Evolutionary conservation across 208 protist species (phyloP), one percentile per base, ranked within the genome.

Genomic region (Novymonas esmeraldas): DNA sequence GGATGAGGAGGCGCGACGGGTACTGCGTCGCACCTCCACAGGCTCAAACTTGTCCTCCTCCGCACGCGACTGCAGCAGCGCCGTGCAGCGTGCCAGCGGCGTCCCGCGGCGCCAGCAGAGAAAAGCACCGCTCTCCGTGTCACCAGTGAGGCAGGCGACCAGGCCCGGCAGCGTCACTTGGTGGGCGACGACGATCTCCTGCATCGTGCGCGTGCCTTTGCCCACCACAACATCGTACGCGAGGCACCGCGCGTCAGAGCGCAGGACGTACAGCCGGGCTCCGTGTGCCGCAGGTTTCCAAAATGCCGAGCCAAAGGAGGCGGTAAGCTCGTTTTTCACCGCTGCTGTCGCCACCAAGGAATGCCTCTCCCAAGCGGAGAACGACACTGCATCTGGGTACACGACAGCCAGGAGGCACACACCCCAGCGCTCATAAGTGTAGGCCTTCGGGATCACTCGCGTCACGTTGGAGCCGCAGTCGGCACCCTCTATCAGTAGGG

Each of bases 271-370:
- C 7, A 76, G 56, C 1, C 70, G 70, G 6, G 54, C 57, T 14
- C 70, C 70, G 2, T 58, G 9, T 13, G 38, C 39, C 13, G 55
- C 58, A 4, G 16, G 20, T 39, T 76, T 72, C 77, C 77, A 82
- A 24, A 61, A 68, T 0, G 66, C 70, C 4, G 28, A 20, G 2
- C 52, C 63, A 29, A 82, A 78, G 0, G 60, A 14, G 2, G 66
- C 48, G 24, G 54, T 74, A 20, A 82, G 45, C 50, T 78, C 77
- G 41, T 82, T 82, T 38, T 56, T 70, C 6, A 81, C 10, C 0
- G 61, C 66, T 20, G 65, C 59, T 6, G 41, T 64, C 16, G 65
- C 73, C 2, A 44, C 46, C 46, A 82, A 16, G 24, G 49, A 20
- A 4, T 62, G 41, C 2, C 48, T 24, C 1, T 64, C 48, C 57